Conservation (phyloP, 2,329 filamentous ascomycete species). For the Remersonia thermophila region DNA sequence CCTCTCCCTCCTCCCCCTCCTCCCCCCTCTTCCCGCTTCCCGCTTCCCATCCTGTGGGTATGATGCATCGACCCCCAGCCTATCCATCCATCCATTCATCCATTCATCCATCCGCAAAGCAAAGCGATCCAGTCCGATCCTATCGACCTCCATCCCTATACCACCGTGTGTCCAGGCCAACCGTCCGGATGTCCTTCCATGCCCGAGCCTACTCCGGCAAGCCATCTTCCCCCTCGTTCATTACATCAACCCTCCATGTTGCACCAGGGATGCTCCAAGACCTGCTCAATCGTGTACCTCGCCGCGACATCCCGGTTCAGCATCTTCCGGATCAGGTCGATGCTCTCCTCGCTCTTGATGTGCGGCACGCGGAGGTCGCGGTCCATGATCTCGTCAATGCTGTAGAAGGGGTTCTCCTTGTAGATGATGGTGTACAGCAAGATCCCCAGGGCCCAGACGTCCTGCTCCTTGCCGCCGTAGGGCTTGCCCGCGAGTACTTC, state of each 20-base stretch:
- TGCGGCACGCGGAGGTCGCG: slow-evolving; percentile 87
- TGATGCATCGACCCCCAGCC: too few relatives aligned
- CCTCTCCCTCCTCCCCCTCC: too few relatives aligned
- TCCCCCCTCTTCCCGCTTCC: too few relatives aligned
- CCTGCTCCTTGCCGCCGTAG: slow-evolving; percentile 92
- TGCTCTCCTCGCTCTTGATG: slow-evolving; percentile 78
- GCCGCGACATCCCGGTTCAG: slow-evolving; percentile 77
- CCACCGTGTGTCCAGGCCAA: too few relatives aligned
- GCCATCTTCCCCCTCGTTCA: neutral
- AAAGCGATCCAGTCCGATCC: too few relatives aligned
- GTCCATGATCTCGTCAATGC: slow-evolving; percentile 98
- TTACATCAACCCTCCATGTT: too few relatives aligned
- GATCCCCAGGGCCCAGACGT: slow-evolving; percentile 95
- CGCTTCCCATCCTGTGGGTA: too few relatives aligned
- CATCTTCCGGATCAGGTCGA: slow-evolving; percentile 85
- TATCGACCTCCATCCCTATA: too few relatives aligned
- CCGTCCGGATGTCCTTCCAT: too few relatives aligned
- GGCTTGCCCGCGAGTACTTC: slow-evolving; percentile 87
- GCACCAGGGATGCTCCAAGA: slow-evolving; percentile 82
- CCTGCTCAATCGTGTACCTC: slow-evolving; percentile 74
- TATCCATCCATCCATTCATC: too few relatives aligned
- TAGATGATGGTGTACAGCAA: slow-evolving; percentile 97
- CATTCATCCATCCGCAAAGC: too few relatives aligned
- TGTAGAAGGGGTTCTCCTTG: slow-evolving; percentile 99
- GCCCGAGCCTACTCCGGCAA: neutral